phyloP scores from a whole-genome alignment of 805 yeast species.

The Saccharomycopsis fodiens region DNA sequence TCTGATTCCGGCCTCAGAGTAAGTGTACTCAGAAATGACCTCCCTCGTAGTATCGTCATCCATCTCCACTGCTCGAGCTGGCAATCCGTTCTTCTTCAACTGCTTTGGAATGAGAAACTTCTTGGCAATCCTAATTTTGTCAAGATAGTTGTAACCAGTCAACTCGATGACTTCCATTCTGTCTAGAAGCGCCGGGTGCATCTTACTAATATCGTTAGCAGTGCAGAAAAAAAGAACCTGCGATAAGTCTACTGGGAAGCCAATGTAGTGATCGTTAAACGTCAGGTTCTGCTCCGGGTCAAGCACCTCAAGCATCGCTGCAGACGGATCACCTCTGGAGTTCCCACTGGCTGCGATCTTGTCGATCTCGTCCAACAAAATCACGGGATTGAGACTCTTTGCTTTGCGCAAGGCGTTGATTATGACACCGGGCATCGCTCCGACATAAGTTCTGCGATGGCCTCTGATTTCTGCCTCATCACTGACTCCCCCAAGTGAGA shows the following conservation, averaged over 20 bases:
- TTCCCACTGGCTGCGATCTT: slow-evolving; percentile 54
- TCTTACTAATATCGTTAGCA: slow-evolving; percentile 65
- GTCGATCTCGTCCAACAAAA: slow-evolving; percentile 79
- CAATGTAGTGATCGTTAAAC: slow-evolving; percentile 77
- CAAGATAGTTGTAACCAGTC: slow-evolving; percentile 72
- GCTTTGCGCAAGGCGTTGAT: slow-evolving; percentile 71
- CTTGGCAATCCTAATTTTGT: slow-evolving; percentile 65
- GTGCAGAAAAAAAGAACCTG: slow-evolving; percentile 80
- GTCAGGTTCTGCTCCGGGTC: slow-evolving; percentile 83
- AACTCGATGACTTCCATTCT: slow-evolving; percentile 77
- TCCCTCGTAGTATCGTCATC: slow-evolving; percentile 48
- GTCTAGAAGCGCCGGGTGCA: slow-evolving; percentile 73
- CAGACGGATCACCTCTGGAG: slow-evolving; percentile 78
- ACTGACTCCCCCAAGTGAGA: slow-evolving; percentile 80
- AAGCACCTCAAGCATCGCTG: slow-evolving; percentile 78
- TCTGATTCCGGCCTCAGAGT: slow-evolving; percentile 79
- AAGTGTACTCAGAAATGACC: slow-evolving; percentile 60
- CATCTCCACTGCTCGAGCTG: slow-evolving; percentile 18
- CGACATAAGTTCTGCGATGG: slow-evolving; percentile 85
- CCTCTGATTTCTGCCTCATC: slow-evolving; percentile 90
- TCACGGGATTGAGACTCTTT: slow-evolving; percentile 74
- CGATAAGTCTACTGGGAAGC: slow-evolving; percentile 79
- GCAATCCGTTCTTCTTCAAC: slow-evolving; percentile 56
- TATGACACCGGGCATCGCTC: slow-evolving; percentile 84
- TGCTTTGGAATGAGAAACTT: slow-evolving; percentile 72